Percentiles rank a stretch among this genome's conserved stretches.
These are phyloP conservation scores for Rhazya stricta DNA, from an alignment of 257 asterid species.

Conservation along the genomic window DNA sequence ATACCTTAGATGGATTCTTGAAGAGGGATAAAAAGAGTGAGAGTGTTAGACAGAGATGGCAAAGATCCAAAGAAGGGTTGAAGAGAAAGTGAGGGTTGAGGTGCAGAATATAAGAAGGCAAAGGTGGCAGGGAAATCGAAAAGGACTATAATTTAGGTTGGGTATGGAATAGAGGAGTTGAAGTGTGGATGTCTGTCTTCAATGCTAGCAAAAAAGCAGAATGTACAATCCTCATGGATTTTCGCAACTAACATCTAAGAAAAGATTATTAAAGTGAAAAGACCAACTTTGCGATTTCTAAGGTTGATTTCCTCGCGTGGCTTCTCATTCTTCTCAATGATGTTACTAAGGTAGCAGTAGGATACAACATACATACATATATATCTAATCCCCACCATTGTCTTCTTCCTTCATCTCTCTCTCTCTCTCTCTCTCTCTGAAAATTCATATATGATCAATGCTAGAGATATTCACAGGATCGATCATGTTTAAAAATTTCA, in stretches of 20 bases:
- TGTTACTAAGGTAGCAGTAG: neutral
- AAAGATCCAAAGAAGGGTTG: slow-evolving; percentile 25
- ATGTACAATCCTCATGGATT: slow-evolving; percentile 58
- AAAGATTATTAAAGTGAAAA: slow-evolving; percentile 14
- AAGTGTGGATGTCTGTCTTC: slow-evolving; percentile 12
- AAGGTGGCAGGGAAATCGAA: slow-evolving; percentile 22
- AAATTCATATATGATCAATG: too few species aligned
- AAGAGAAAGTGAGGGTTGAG: slow-evolving; percentile 21
- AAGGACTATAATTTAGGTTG: slow-evolving; percentile 21
- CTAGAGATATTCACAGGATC: too few species aligned
- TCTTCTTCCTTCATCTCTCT: too few species aligned
- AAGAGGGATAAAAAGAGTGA: neutral
- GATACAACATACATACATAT: too few species aligned
- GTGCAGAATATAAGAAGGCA: slow-evolving; percentile 29
- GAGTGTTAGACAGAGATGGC: neutral
- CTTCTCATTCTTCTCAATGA: slow-evolving; percentile 13
- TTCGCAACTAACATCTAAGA: slow-evolving; percentile 34
- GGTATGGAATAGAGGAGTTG: slow-evolving; percentile 20
- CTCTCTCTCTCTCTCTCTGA: too few species aligned
- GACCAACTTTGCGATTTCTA: slow-evolving; percentile 25
- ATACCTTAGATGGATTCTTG: slow-evolving; percentile 12
- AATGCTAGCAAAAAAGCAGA: slow-evolving; percentile 9
- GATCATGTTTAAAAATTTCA: too few species aligned
- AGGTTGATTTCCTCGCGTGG: slow-evolving; percentile 73
- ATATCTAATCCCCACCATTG: too few species aligned